Evolutionary conservation across 2,329 filamentous ascomycete species (phyloP), one percentile per base, ranked within the genome.

Genomic region (Fusarium sp.): DNA sequence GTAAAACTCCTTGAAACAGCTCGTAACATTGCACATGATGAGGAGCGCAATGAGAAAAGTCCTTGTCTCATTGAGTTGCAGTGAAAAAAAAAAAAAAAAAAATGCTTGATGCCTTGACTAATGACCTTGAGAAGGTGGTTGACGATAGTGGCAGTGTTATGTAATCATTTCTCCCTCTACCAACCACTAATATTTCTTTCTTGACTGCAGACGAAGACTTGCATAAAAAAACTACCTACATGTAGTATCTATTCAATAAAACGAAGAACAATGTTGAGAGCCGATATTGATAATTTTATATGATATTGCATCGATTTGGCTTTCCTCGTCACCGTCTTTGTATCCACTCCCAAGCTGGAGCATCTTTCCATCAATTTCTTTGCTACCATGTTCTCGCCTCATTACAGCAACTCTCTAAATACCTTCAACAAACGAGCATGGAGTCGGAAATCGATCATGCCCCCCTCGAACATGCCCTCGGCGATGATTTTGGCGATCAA

Each of bases 1-100:
- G 66, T 58, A 50, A 74, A 24, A 68, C 65, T 72, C 72, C 67
- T 71, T 58, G 61, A 54, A 57, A 72, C 51, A 47, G 50, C 68
- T 54, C 55, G 73, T 73, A 77, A 61, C 76, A 78, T 78, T 69
- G 73, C 69, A 76, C 76, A 77, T 77, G 59, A 69, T 72, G 65
- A 70, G 58, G 51, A 48, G 55, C 43, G 43, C 45, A 61, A 60
- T 32, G 34, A 38, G 32, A 28, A 38, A 35, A 51, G 13, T 34
- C 40, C 47, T 43, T 7, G 40, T 49, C 40, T 55, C 43, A 62
- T 60, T 35, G 34, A 45, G 43, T 42, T 57, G 43, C 28, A 29
- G 35, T 51, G 42, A 43, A 44, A 19, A n/a, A n/a, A n/a, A n/a
- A n/a, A n/a, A n/a, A n/a, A n/a, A n/a, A n/a, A n/a, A 19, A 53